Base-by-base conservation (phyloP, 768 basidiomycete genomes). In the Gautieria morchelliformis region DNA sequence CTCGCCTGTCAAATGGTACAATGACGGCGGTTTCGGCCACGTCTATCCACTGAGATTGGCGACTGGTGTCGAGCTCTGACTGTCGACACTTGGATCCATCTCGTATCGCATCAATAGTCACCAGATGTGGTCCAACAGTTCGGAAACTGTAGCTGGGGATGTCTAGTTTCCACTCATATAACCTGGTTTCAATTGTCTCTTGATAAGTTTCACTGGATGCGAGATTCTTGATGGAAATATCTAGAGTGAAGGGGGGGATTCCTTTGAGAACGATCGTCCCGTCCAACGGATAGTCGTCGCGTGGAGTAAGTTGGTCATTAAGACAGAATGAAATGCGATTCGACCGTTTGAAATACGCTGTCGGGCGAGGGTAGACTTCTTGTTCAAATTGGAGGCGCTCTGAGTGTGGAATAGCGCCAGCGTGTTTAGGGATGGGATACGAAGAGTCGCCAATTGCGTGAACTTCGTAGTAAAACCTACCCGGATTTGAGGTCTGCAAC, bases 1-100 rank as follows among this genome's bases (percentile, higher is more conserved):
- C 77, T 57, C 82, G 78, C 57, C 84, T 74, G 63, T 88, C 87
- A 62, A 93, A 81, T 5, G 95, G 87, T 47, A 92, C 78, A 55
- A 99, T 93, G 12, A 90, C 83, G 9, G 96, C 96, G 1, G 91
- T 91, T 70, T 99, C 96, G 3, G 93, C 90, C n/a, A 98, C 93
- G 63, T 97, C 92, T 12, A 93, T 80, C 85, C 86, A 88, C 40
- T 89, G 77, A 17, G 81, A 81, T 53, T 80, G 77, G 33, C 71
- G 71, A 37, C 79, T 67, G 2, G 82, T 81, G 59, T 89, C 82
- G 14, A 86, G 74, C 37, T 78, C 73, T 14, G 82, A 79, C 56
- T 91, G 85, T 52, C 84, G 85, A 70, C 96, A 98, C 33, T 78
- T 82, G 5, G 87, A 89, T 15, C 86, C 78, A 70, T 99, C 96